Conservation (phyloP, 345 rosid species). For the Eutrema yunnanense region DNA sequence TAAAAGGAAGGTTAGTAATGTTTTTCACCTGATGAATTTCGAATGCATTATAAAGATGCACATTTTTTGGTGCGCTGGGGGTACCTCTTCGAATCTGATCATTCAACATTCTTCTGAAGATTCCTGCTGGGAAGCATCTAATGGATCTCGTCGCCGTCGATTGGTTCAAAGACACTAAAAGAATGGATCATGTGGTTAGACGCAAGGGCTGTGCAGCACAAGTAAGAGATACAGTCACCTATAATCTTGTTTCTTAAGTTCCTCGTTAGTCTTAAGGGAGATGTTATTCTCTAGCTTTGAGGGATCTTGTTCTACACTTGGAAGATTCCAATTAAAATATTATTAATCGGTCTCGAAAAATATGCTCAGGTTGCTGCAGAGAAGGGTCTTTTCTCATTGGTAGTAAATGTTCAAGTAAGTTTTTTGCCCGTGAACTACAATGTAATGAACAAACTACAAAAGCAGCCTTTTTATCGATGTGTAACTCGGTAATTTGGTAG, state of each 20-base stretch:
- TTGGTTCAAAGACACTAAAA: slow-evolving; percentile 96
- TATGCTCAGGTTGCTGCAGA: slow-evolving; percentile 57
- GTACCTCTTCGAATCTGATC: slow-evolving; percentile 3
- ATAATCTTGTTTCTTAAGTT: neutral
- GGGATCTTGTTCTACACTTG: neutral
- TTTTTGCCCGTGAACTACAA: slow-evolving; percentile 19
- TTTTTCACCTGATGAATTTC: neutral
- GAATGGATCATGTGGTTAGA: slow-evolving; percentile 94
- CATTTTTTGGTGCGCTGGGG: neutral
- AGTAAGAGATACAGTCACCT: slow-evolving; percentile 39
- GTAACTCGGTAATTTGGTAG: slow-evolving; percentile 28
- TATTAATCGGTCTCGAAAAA: neutral
- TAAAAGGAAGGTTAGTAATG: slow-evolving; percentile 69
- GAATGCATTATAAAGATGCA: neutral
- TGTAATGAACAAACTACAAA: neutral
- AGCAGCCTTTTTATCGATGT: neutral
- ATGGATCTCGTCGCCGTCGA: slow-evolving; percentile 99
- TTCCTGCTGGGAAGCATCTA: slow-evolving; percentile 89
- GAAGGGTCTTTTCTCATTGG: slow-evolving; percentile 65
- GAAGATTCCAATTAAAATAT: neutral
- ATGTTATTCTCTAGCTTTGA: neutral
- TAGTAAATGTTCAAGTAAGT: slow-evolving; percentile 76
- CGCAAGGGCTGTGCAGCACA: slow-evolving; percentile 95
- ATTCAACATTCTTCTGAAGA: slow-evolving; percentile 41
- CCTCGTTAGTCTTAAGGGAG: neutral